Percentiles rank a stretch among this genome's conserved stretches.
Conservation (phyloP, 495 filamentous ascomycete species). For the Articulospora tetracladia region DNA sequence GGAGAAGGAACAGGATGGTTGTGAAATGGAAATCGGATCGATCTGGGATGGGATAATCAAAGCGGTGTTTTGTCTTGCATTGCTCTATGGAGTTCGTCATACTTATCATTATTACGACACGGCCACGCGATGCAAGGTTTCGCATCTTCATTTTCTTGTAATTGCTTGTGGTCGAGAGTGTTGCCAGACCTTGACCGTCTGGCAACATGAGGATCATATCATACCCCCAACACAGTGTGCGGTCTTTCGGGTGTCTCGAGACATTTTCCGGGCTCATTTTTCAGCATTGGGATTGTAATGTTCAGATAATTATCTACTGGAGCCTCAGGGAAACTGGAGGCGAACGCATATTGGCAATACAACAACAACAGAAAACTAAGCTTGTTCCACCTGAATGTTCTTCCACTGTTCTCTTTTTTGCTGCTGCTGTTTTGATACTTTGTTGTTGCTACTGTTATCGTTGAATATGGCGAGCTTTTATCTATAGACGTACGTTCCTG, state of each 20-base stretch:
- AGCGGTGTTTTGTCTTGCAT: slow-evolving; percentile 32
- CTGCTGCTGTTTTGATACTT: slow-evolving; percentile 24
- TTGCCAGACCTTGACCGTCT: too few relatives aligned
- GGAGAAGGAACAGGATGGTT: slow-evolving; percentile 15
- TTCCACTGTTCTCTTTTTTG: slow-evolving; percentile 26
- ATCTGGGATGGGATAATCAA: slow-evolving; percentile 28
- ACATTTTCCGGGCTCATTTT: slow-evolving; percentile 20
- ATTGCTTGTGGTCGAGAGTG: slow-evolving; percentile 30
- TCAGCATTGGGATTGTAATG: slow-evolving; percentile 1
- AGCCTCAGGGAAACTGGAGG: slow-evolving; percentile 1
- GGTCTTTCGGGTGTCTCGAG: slow-evolving; percentile 33
- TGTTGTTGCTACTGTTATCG: slow-evolving; percentile 20
- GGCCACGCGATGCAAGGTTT: slow-evolving; percentile 29
- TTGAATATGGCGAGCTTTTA: not conserved
- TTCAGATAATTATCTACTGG: slow-evolving; percentile 6
- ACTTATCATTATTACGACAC: slow-evolving; percentile 21
- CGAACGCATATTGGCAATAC: slow-evolving; percentile 1
- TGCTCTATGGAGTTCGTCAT: slow-evolving; percentile 33
- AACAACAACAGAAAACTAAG: slow-evolving; percentile 24
- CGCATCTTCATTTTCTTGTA: slow-evolving; percentile 33
- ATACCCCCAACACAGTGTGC: slow-evolving; percentile 29
- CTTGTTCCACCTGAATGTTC: slow-evolving; percentile 30
- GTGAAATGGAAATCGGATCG: not conserved
- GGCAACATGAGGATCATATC: slow-evolving; percentile 15
- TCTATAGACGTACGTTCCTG: not conserved